Conservation (phyloP, 108 stramenopile genomes). For the Fragilaria radians region DNA sequence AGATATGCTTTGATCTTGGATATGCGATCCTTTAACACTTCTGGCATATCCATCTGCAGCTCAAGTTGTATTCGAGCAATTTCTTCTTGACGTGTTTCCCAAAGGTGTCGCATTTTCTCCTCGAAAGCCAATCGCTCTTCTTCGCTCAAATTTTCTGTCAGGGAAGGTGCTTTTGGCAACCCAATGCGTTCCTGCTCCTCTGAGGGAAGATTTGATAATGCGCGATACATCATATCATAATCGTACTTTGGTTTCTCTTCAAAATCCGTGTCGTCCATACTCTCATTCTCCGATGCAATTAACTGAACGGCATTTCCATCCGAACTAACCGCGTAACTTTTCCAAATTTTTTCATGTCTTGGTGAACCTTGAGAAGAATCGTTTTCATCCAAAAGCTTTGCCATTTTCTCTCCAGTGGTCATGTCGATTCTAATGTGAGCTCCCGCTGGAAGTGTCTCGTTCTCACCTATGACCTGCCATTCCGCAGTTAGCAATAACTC, state of each 20-base stretch:
- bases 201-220: constrained; percentile 55
- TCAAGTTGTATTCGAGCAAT: constrained; percentile 42
- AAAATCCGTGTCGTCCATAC: constrained; percentile 1
- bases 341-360: constrained; percentile 7
- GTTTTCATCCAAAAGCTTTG: constrained; percentile 41
- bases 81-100: constrained; percentile 74
- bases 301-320: constrained; percentile 12
- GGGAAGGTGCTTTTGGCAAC: constrained; percentile 40
- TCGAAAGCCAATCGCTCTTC: constrained; percentile 46
- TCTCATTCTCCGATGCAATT: background rate
- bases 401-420: constrained; percentile 82
- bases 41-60: constrained; percentile 50
- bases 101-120: constrained; percentile 60
- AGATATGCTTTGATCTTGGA: constrained; percentile 44
- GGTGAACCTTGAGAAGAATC: constrained; percentile 13
- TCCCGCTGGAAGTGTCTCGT: constrained; percentile 74
- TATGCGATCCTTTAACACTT: constrained; percentile 56
- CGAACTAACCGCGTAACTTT: background rate
- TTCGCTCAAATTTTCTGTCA: constrained; percentile 8
- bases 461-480: constrained; percentile 64
- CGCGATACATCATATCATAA: constrained; percentile 82
- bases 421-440: constrained; percentile 76
- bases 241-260: constrained; percentile 28
- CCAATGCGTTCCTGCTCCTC: constrained; percentile 73
- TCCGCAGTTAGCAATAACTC: constrained; percentile 64